phyloP scores from a whole-genome alignment of 2,329 filamentous ascomycete genomes.

The Phyllosticta capitalensis region DNA sequence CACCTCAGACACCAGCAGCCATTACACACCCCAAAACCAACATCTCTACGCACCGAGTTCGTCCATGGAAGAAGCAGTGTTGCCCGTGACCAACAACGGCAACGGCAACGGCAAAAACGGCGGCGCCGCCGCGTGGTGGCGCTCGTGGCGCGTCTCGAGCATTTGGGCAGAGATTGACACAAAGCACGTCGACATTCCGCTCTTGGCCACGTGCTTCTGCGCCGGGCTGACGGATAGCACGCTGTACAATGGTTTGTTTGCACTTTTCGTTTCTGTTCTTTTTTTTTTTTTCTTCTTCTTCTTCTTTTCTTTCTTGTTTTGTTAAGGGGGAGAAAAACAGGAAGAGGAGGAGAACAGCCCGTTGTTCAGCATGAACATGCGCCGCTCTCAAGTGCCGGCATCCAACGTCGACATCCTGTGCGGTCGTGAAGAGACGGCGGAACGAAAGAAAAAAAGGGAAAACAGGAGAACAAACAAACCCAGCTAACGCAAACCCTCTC shows the following conservation, averaged over 20 bases:
- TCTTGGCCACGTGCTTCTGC: conserved; percentile 65
- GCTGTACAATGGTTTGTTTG: conserved; percentile 51
- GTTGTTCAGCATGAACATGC: too few species aligned
- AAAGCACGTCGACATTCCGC: conserved; percentile 56
- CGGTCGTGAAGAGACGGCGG: too few species aligned
- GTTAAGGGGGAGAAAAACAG: too few species aligned
- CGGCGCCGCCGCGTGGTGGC: background rate
- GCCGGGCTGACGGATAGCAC: conserved; percentile 71
- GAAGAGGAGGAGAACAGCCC: background rate
- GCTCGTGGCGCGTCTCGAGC: conserved; percentile 2
- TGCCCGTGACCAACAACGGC: background rate
- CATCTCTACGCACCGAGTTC: too few species aligned
- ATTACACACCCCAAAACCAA: background rate
- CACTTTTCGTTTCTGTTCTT: background rate
- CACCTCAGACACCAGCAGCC: background rate
- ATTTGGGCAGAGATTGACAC: conserved; percentile 44
- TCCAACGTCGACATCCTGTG: too few species aligned
- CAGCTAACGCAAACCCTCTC: background rate
- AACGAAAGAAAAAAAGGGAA: too few species aligned
- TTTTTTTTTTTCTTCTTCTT: background rate
- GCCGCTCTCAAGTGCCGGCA: too few species aligned
- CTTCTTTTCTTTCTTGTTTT: background rate
- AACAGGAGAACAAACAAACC: background rate
- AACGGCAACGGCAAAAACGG: conserved; percentile 14
- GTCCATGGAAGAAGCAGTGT: background rate